phyloP scores from a whole-genome alignment of 2,329 filamentous ascomycete genomes.

The Teratosphaeriaceae sp. region DNA sequence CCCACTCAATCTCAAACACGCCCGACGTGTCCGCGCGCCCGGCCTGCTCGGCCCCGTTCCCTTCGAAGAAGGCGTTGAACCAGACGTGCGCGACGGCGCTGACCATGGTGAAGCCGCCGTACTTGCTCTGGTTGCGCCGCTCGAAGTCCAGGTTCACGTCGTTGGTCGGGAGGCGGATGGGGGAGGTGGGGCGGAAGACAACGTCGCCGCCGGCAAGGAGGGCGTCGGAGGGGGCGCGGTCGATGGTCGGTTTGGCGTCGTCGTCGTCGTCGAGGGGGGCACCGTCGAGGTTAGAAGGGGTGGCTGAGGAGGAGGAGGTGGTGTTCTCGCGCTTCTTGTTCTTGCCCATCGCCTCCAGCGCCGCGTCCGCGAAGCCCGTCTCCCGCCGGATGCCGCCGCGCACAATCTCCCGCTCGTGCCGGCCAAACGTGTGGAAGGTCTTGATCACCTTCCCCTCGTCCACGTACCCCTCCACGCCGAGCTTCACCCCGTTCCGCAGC shows the following conservation, averaged over 20 bases:
- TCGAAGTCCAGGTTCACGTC: slow-evolving; percentile 91
- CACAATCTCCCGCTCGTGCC: slow-evolving; percentile 63
- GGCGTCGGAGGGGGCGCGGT: slow-evolving; percentile 6
- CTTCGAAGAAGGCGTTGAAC: slow-evolving; percentile 96
- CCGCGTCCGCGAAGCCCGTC: slow-evolving; percentile 38
- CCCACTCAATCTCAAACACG: slow-evolving; percentile 65
- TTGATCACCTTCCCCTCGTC: slow-evolving; percentile 88
- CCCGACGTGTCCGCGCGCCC: slow-evolving; percentile 63
- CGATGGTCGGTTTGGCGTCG: too few relatives aligned
- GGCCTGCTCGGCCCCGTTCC: slow-evolving; percentile 61
- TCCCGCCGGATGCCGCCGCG: slow-evolving; percentile 44
- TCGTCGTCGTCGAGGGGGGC: slow-evolving; percentile 11
- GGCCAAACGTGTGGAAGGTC: slow-evolving; percentile 71
- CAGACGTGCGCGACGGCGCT: slow-evolving; percentile 91
- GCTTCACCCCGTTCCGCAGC: slow-evolving; percentile 76
- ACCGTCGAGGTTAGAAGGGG: slow-evolving; percentile 25
- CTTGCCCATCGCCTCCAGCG: slow-evolving; percentile 25
- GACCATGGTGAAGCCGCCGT: slow-evolving; percentile 76
- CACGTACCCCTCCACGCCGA: slow-evolving; percentile 75
- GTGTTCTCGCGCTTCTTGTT: slow-evolving; percentile 17
- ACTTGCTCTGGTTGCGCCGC: slow-evolving; percentile 70
- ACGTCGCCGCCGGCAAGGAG: slow-evolving; percentile 58
- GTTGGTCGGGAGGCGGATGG: slow-evolving; percentile 67
- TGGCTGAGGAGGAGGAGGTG: too few relatives aligned
- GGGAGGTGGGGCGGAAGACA: slow-evolving; percentile 65